Evolutionary conservation across 495 filamentous ascomycete species (phyloP).

Genomic region (Talaromyces proteolyticus): DNA sequence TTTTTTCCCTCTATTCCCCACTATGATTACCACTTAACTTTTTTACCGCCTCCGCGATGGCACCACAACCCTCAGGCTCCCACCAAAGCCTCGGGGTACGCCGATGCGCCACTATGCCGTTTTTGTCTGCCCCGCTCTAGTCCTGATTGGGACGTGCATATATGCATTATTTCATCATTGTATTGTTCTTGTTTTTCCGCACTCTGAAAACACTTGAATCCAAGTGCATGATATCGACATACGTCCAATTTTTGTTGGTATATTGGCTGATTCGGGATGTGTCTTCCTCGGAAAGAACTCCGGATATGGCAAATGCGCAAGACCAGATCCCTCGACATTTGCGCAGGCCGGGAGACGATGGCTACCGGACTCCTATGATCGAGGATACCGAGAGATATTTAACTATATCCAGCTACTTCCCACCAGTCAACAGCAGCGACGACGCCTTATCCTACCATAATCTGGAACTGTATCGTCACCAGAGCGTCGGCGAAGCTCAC

Average conservation of each 20-base stretch:
- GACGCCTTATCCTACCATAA: conserved; percentile 1
- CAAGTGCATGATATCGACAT: no score
- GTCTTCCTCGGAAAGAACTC: not conserved
- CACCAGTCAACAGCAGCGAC: conserved; percentile 8
- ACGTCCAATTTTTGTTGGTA: no score
- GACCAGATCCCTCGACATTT: conserved; percentile 30
- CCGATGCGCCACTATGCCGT: not conserved
- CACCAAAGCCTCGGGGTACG: not conserved
- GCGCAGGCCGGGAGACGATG: conserved; percentile 38
- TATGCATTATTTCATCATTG: no score
- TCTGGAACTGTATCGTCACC: no score
- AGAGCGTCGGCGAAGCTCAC: conserved; percentile 21
- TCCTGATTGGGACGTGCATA: not conserved
- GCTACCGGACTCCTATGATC: conserved; percentile 44
- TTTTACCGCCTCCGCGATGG: not conserved
- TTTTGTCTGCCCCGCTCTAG: not conserved
- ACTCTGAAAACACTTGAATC: no score
- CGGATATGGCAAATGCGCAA: conserved; percentile 14
- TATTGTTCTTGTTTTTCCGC: no score
- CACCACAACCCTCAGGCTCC: not conserved
- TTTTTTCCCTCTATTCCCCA: not conserved
- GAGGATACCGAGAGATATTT: conserved; percentile 31
- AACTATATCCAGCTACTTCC: conserved; percentile 13
- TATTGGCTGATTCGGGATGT: no score
- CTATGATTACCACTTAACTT: not conserved